Evolutionary conservation across 2,329 filamentous ascomycete species (phyloP).

Genomic region (Colletotrichum tropicale): DNA sequence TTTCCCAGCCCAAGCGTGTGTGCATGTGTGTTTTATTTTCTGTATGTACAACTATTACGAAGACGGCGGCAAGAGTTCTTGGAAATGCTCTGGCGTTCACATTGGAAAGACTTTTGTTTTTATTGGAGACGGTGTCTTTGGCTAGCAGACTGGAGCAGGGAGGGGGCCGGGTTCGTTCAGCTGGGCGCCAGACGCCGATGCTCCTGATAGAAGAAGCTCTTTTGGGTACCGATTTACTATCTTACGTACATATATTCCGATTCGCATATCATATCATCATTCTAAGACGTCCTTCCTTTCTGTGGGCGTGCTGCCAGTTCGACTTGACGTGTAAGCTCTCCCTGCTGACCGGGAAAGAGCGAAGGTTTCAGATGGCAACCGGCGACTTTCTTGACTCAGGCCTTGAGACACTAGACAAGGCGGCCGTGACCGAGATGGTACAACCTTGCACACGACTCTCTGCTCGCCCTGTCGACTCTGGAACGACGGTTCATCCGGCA

Average conservation of each 20-base stretch:
- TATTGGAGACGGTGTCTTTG: not conserved
- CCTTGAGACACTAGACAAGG: not conserved
- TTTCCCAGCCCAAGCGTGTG: not conserved
- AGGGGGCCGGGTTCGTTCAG: not conserved
- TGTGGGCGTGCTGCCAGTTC: too few relatives aligned
- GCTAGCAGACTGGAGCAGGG: not conserved
- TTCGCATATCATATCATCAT: not conserved
- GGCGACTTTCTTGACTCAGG: not conserved
- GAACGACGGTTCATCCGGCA: not conserved
- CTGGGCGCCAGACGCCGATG: not conserved
- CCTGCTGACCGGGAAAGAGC: not conserved
- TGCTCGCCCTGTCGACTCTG: not conserved
- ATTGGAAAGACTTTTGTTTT: not conserved
- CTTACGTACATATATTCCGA: not conserved
- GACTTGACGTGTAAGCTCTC: not conserved
- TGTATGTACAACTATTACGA: not conserved
- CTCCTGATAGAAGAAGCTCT: not conserved
- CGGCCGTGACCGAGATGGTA: not conserved
- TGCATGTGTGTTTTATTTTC: not conserved
- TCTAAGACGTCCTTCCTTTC: rapidly evolving
- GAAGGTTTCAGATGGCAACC: not conserved
- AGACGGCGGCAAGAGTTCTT: not conserved
- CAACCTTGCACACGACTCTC: not conserved
- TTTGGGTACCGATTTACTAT: not conserved
- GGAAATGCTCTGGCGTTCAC: not conserved